phyloP scores from a whole-genome alignment of 2,329 filamentous ascomycete genomes.

The Epichloe elymi region DNA sequence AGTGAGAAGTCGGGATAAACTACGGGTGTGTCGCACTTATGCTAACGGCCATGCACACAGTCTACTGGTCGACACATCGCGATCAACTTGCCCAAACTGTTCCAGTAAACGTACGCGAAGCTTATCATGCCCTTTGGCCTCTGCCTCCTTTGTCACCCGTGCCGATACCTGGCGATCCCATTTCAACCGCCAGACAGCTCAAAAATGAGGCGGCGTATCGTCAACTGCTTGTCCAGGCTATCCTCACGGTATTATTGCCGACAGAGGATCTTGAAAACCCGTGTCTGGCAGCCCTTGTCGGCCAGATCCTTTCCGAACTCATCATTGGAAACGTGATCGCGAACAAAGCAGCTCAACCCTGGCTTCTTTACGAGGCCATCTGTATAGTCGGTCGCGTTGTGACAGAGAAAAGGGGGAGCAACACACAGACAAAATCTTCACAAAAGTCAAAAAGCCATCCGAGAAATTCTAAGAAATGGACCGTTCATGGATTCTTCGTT shows the following conservation, averaged over 20 bases:
- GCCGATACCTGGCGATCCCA: conserved; percentile 41
- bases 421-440: conserved; percentile 1
- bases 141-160: conserved; percentile 71
- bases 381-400: conserved; percentile 50
- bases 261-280: conserved; percentile 86
- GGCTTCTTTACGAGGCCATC: conserved; percentile 77
- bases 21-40: neutral
- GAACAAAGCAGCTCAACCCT: conserved; percentile 72
- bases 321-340: conserved; percentile 73
- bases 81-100: conserved; percentile 45
- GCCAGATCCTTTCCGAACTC: conserved; percentile 80
- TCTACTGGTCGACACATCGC: conserved; percentile 56
- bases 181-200: conserved; percentile 45
- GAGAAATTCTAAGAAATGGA: conserved; percentile 20
- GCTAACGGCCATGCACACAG: conserved; percentile 29
- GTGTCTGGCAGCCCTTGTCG: conserved; percentile 70
- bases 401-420: conserved; percentile 15
- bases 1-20: conserved; percentile 35
- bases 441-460: conserved; percentile 1
- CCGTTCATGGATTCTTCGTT: conserved; percentile 39
- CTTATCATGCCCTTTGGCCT: conserved; percentile 76
- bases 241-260: conserved; percentile 72
- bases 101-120: conserved; percentile 46
- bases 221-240: conserved; percentile 71
- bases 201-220: conserved; percentile 76